Conservation (phyloP, 768 basidiomycete species). For the Termitomyces sp. region DNA sequence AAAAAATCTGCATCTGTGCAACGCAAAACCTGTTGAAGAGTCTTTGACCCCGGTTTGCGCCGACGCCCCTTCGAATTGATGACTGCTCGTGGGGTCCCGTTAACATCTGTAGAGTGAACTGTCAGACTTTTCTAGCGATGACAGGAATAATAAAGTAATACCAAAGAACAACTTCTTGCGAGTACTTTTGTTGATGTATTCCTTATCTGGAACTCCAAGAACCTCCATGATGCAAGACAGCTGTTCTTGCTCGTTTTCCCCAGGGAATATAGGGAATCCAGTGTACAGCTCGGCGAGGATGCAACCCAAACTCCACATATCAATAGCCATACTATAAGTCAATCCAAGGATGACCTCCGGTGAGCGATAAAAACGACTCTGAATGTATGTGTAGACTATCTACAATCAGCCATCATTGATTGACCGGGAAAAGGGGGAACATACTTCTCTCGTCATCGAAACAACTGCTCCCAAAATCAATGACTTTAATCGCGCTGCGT, state of each 20-base stretch:
- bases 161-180: constrained; percentile 96
- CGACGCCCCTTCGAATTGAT: constrained; percentile 96
- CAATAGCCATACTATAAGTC: constrained; percentile 99
- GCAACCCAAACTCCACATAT: constrained; percentile 99
- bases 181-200: constrained; percentile 90
- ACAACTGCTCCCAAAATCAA: constrained; percentile 98
- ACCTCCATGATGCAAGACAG: constrained; percentile 99
- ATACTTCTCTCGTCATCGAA: constrained; percentile 97
- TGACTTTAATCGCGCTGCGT: constrained; percentile 96
- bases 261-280: constrained; percentile 97
- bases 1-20: constrained; percentile 94
- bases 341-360: constrained; percentile 98
- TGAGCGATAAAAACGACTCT: constrained; percentile 99
- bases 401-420: not conserved
- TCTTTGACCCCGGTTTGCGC: constrained; percentile 88
- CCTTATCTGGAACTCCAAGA: constrained; percentile 91
- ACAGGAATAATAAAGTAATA: constrained; percentile 31
- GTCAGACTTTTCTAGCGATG: not conserved
- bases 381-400: constrained; percentile 97
- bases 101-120: constrained; percentile 60
- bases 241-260: constrained; percentile 98
- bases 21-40: constrained; percentile 82
- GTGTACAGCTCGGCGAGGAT: constrained; percentile 97
- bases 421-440: constrained; percentile 20
- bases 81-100: constrained; percentile 88